Evolutionary conservation across 805 yeast species (phyloP), one percentile per base, ranked within the genome.

Genomic region (Kluyveromyces starmeri): DNA sequence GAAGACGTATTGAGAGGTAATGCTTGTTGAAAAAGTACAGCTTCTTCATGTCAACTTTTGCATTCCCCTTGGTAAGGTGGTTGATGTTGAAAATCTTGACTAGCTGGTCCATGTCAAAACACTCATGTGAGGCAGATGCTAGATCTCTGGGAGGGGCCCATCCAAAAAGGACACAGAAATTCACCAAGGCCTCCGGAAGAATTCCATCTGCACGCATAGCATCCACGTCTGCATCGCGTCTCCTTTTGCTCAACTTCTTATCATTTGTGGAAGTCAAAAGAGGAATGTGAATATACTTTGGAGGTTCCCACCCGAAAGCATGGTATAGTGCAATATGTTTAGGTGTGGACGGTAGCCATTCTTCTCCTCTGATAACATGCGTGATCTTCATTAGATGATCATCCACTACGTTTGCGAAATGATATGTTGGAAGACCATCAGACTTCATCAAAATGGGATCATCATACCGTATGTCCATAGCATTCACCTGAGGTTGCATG

Each of bases 331-430:
- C 89, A 29, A 86, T 68, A 50, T 92, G 98, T 48, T 88, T 89
- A 2, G 96, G 95, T 0, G 98, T 92, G 0, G 97, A 84, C 1
- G 95, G 82, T 8, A 92, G 62, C 98, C 99, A 92, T 56, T 92
- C 98, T 51, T 92, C 98, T 21, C 99, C 99, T 45, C 99, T 68
- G 4, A 92, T 76, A 7, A 92, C 98, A 58, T 92, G 96, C 0
- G 96, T 83, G 28, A 92, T 82, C 29, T 75, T 58, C 98, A 92
- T 92, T 30, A 83, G 61, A 54, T 88, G 94, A 53, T 92, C 99
- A 53, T 92, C 99, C 3, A 92, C 73, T 5, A 92, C 95, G 50
- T 84, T 89, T 11, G 98, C 98, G 50, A 92, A 78, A 59, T 92
- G 99, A 48, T 92, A 92, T 0, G 99, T 92, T 17, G 99, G 99